Evolutionary conservation across 805 yeast genomes (phyloP), one percentile per base, ranked within the genome.

Genomic region (Nakazawaea ambrosiae): DNA sequence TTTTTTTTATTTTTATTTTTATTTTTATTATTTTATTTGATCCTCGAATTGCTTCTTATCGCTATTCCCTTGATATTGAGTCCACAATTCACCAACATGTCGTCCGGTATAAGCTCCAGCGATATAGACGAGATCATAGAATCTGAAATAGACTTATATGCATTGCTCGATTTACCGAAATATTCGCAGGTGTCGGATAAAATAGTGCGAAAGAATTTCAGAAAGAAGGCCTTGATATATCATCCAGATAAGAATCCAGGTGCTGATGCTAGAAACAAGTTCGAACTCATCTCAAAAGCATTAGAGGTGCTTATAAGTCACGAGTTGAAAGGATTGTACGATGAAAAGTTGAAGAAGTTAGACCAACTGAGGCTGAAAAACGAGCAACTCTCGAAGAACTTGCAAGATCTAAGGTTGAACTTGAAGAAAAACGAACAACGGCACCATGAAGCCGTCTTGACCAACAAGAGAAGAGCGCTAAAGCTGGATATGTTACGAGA

Each of bases 181-280:
- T 2, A 5, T n/a, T 36, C 43, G 3, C 12, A 40, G 4, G 11
- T 29, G 1, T 23, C 38, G 4, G 37, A 37, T 10, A 26, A 40
- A 5, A 44, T 42, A 7, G 44, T 60, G 14, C 45, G 55, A 20
- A 51, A 49, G 23, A 57, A 58, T 2, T 60, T 55, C 34, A 45
- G 63, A 20, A 44, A 43, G 26, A 47, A 49, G 29, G 65, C 64
- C 2, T 41, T 60, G 22, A 22, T 46, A 14, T 41, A 48, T 2
- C 65, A 60, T 36, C 65, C 65, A 2, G 65, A 60, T 45, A 60
- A 58, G 46, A 58, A 60, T 37, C 49, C 51, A 16, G 29, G 53
- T 4, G 30, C 32, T 4, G 44, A 50, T 28, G 57, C 63, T 7
- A 49, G 46, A 30, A 53, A 46, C 26, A 28, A 45, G 31, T 60